Evolutionary conservation across 2,329 filamentous ascomycete species (phyloP).

Genomic region (Podosphaera xanthii): DNA sequence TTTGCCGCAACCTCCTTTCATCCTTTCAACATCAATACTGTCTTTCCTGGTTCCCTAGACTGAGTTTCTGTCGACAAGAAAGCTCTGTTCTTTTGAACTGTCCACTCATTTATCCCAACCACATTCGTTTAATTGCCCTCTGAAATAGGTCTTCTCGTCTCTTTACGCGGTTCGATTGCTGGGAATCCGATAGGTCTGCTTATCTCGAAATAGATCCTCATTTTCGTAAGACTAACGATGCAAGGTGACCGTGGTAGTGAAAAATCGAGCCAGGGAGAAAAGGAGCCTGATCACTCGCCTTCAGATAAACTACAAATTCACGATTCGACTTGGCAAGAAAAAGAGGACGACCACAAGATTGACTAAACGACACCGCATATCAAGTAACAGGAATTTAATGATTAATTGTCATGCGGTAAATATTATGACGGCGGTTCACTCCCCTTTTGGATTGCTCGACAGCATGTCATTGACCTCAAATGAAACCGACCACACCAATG

Average conservation of each 20-base stretch:
- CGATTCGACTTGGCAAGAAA: not conserved
- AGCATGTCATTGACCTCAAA: conserved; percentile 6
- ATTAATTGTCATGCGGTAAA: not conserved
- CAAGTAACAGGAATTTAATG: too few species aligned
- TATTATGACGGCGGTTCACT: conserved; percentile 7
- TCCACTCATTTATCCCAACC: conserved; percentile 2
- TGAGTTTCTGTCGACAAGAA: conserved; percentile 1
- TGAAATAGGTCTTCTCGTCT: not conserved
- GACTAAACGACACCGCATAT: too few species aligned
- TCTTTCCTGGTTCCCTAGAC: not conserved
- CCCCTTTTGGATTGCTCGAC: conserved; percentile 1
- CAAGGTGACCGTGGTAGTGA: not conserved
- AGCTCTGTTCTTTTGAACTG: conserved; percentile 1
- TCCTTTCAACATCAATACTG: too few species aligned
- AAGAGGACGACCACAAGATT: too few species aligned
- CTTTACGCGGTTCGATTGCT: not conserved
- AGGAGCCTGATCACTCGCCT: not conserved
- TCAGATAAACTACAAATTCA: not conserved
- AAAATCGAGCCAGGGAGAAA: too few species aligned
- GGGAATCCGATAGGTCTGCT: not conserved
- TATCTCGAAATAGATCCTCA: not conserved
- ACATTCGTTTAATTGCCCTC: conserved; percentile 1
- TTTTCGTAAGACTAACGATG: not conserved
- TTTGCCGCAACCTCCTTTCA: too few species aligned
- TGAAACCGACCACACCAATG: conserved; percentile 4